phyloP scores from a whole-genome alignment of 1,284 basidiomycete genomes.

The Kwoniella shivajii region DNA sequence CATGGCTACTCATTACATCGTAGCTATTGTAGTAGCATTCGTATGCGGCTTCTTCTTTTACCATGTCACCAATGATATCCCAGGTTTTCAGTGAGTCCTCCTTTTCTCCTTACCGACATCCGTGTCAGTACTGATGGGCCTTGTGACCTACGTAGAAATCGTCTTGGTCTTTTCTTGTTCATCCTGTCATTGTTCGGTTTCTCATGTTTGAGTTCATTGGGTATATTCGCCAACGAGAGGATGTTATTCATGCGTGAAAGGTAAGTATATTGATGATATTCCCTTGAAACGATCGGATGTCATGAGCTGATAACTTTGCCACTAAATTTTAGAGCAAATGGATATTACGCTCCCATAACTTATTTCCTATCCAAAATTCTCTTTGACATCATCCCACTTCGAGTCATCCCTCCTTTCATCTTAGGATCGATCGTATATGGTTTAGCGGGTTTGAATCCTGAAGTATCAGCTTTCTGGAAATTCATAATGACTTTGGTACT shows the following conservation, averaged over 20 bases:
- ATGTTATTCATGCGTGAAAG: slow-evolving; percentile 95
- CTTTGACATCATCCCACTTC: slow-evolving; percentile 91
- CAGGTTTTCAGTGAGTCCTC: slow-evolving; percentile 79
- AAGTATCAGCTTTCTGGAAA: slow-evolving; percentile 90
- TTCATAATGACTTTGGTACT: slow-evolving; percentile 92
- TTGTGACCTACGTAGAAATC: slow-evolving; percentile 39
- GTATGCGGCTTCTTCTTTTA: slow-evolving; percentile 56
- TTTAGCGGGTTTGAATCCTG: slow-evolving; percentile 89
- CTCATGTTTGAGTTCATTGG: slow-evolving; percentile 88
- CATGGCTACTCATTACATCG: slow-evolving; percentile 84
- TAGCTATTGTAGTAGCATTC: slow-evolving; percentile 80
- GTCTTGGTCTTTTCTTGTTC: slow-evolving; percentile 90
- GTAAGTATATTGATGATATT: slow-evolving; percentile 54
- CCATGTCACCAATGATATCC: slow-evolving; percentile 74
- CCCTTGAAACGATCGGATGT: too few species aligned
- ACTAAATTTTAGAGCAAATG: slow-evolving; percentile 92
- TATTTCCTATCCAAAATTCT: slow-evolving; percentile 95
- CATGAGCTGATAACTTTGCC: too few species aligned
- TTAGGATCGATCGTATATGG: slow-evolving; percentile 93
- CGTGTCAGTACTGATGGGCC: not conserved
- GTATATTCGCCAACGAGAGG: slow-evolving; percentile 89
- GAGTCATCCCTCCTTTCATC: slow-evolving; percentile 89
- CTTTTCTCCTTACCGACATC: not conserved
- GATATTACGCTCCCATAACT: slow-evolving; percentile 92
- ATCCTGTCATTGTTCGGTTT: slow-evolving; percentile 93